Percentiles rank a stretch among this genome's conserved stretches.
phyloP scores from a whole-genome alignment of 129 eudicot genomes.

The Logfia minima region DNA sequence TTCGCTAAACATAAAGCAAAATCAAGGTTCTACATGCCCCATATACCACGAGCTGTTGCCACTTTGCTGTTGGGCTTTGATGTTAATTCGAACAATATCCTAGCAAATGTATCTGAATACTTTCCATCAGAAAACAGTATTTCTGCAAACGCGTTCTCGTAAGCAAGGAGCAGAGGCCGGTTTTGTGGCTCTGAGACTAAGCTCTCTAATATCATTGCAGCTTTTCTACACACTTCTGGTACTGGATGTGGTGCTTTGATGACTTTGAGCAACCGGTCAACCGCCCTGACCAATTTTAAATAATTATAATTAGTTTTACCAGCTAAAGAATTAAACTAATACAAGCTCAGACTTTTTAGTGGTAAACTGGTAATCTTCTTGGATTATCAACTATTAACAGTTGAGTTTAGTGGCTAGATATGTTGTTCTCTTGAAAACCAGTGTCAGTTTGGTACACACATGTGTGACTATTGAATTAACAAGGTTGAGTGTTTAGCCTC shows the following conservation, averaged over 20 bases:
- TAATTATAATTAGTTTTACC: background rate
- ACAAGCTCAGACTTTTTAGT: background rate
- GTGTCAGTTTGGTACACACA: slow-evolving; percentile 8
- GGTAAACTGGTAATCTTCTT: background rate
- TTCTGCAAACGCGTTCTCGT: slow-evolving; percentile 90
- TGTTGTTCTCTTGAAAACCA: background rate
- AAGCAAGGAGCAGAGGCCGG: slow-evolving; percentile 65
- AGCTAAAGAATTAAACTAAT: background rate
- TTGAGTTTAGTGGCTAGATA: background rate
- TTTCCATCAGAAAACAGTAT: slow-evolving; percentile 79
- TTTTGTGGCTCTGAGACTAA: slow-evolving; percentile 93
- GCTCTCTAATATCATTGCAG: slow-evolving; percentile 79
- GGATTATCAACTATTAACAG: background rate
- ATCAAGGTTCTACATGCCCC: slow-evolving; percentile 75
- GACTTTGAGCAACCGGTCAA: slow-evolving; percentile 86
- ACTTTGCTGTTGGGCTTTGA: slow-evolving; percentile 84
- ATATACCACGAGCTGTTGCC: slow-evolving; percentile 87
- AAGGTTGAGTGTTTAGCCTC: background rate
- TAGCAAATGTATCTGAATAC: slow-evolving; percentile 78
- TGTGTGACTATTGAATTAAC: background rate
- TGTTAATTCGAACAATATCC: slow-evolving; percentile 84
- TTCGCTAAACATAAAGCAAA: background rate
- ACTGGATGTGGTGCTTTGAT: slow-evolving; percentile 85
- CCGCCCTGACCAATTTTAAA: slow-evolving; percentile 60
- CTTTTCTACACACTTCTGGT: slow-evolving; percentile 95